Evolutionary conservation across 2,329 filamentous ascomycete genomes (phyloP), one percentile per base, ranked within the genome.

Genomic region (Catunica adiposa): DNA sequence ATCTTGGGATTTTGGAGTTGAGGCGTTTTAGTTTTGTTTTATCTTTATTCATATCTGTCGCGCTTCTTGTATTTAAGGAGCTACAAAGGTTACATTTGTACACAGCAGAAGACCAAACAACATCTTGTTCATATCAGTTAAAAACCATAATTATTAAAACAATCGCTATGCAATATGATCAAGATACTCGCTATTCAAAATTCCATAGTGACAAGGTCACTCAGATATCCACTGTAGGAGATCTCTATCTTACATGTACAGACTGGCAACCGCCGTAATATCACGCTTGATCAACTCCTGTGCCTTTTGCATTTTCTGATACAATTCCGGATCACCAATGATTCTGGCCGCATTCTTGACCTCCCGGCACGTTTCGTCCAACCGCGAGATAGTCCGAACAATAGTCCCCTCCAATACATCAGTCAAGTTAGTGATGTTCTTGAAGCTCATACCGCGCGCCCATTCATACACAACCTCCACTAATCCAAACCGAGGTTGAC

Each of bases 381-480:
- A 73, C 25, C 92, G 74, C 44, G 89, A 94, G 62, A 98, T 97
- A 1, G 92, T 90, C 54, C 92, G 76, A 51, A 98, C 92, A 70
- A 98, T 97, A 0, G 92, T 97, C 1, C 92, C 92, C 69, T 98
- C 92, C 63, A 97, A 80, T 57, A 98, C 89, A 67, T 97, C 90
- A 6, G 92, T 98, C 65, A 98, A 71, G 61, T 90, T 86, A 0
- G 90, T 97, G 62, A 98, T 98, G 61, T 92, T 90, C 70, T 94
- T 94, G 75, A 98, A 98, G 54, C 86, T 90, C 88, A 97, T 97
- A 25, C 92, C 92, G 52, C 88, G 76, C 8, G 92, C 92, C 92
- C 92, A 98, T 68, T 98, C 92, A 66, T 97, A 96, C 34, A 98
- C 94, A 0, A 98, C 92, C 68, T 98, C 92, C 66, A 95, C 89